Base-by-base conservation (phyloP, 2,329 filamentous ascomycete species). In the Trichoderma sp. region DNA sequence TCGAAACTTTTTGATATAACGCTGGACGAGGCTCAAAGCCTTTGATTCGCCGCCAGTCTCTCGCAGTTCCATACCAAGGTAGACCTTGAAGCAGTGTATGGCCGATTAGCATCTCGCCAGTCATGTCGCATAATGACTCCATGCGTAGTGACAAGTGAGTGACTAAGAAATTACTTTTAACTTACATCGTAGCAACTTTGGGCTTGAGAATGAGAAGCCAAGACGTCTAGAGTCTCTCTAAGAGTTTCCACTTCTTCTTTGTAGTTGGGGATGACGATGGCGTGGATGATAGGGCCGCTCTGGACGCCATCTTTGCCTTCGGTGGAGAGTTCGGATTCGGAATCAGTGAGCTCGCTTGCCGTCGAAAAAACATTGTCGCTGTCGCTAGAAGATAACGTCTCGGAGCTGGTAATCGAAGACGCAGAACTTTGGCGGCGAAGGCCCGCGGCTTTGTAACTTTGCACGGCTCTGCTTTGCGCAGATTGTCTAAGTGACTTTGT, bases 251-350 rank as follows among this genome's bases (percentile, higher is more conserved):
- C 80, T 68, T 92, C 89, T 77, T 93, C 90, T 77, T 91, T 91
- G 80, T 92, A 93, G 75, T 91, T 91, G 21, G 90, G 90, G 54
- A 93, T 83, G 71, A 92, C 82, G 70, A 93, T 90, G 16, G 87
- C 88, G 75, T 91, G 89, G 34, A 91, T 79, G 67, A 90, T 78
- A 28, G 80, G 80, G 51, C 73, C 72, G 52, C 73, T 73, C 8
- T 83, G 80, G n/a, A 79, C 75, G 1, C 80, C 77, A 11, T 78
- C 76, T 21, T 83, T 82, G 55, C 73, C 77, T 59, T 87, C 85
- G 55, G 80, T 78, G 71, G 81, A 82, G 66, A 81, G 76, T 46
- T 85, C 83, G 34, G 79, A 72, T 54, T 87, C 84, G 8, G 83
- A 74, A 66, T 88, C 84, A 66, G 83, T 84, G 34, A 83, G 81